These are phyloP conservation scores for Fusarium neocosmosporiellum DNA, from an alignment of 2,329 filamentous ascomycete species.

Conservation along the genomic window DNA sequence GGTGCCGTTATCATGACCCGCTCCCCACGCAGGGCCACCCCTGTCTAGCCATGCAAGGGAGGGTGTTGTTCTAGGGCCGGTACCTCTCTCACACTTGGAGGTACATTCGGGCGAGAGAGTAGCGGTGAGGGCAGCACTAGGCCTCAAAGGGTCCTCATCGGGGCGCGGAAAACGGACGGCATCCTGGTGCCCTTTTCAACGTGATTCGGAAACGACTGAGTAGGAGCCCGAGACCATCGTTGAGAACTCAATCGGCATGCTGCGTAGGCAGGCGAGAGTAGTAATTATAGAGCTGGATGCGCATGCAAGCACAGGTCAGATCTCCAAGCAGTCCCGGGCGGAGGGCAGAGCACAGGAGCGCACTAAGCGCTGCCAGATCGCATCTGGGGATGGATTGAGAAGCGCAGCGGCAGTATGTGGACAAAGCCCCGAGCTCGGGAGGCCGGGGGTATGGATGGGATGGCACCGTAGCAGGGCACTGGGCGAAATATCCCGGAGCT, in stretches of 20 bases:
- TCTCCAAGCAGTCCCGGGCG: conserved; percentile 38
- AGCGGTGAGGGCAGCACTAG: conserved; percentile 45
- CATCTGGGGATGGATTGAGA: conserved; percentile 39
- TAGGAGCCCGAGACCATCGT: conserved; percentile 6
- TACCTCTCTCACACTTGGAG: conserved; percentile 37
- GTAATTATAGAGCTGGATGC: conserved; percentile 35
- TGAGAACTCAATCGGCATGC: conserved; percentile 21
- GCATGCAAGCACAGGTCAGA: conserved; percentile 45
- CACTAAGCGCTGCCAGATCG: conserved; percentile 47
- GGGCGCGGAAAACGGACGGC: conserved; percentile 26
- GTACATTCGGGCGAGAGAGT: conserved; percentile 36
- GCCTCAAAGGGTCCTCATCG: conserved; percentile 38
- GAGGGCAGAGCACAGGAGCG: conserved; percentile 43
- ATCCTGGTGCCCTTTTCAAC: conserved; percentile 20
- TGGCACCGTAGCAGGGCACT: conserved; percentile 30
- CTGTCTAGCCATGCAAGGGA: conserved; percentile 35
- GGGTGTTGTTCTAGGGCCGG: conserved; percentile 38
- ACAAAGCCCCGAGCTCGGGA: conserved; percentile 41
- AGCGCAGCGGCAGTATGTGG: conserved; percentile 44
- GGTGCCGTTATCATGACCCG: conserved; percentile 40
- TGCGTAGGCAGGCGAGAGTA: conserved; percentile 20
- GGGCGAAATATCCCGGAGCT: conserved; percentile 38
- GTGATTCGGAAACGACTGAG: conserved; percentile 9
- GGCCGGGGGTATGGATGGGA: conserved; percentile 22
- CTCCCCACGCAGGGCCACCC: conserved; percentile 27